phyloP scores from a whole-genome alignment of 805 yeast species.

The Deakozyma indianensis region DNA sequence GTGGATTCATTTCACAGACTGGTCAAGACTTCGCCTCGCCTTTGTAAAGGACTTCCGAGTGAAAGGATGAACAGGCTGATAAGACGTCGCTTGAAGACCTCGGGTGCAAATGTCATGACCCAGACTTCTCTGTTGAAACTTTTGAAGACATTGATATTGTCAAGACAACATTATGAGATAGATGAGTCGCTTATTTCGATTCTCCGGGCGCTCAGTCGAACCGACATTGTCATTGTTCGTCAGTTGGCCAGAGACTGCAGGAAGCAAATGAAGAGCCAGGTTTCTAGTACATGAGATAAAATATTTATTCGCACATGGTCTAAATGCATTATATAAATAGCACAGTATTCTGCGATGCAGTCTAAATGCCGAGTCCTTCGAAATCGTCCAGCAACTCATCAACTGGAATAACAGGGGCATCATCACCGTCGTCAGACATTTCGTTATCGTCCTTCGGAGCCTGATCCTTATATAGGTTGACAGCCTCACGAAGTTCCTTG shows the following conservation, averaged over 20 bases:
- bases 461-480: slow-evolving; percentile 62
- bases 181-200: not conserved
- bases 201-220: not conserved
- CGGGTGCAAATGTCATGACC: not conserved
- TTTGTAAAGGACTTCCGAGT: not conserved
- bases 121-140: not conserved
- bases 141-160: not conserved
- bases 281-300: not conserved
- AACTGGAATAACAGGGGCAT: slow-evolving; percentile 76
- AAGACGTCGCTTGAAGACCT: not conserved
- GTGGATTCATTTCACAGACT: not conserved
- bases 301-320: not conserved
- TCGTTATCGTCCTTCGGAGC: slow-evolving; percentile 19
- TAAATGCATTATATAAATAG: too few species aligned
- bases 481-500: slow-evolving; percentile 78
- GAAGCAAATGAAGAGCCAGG: not conserved
- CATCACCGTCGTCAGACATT: slow-evolving; percentile 48
- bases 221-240: not conserved
- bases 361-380: slow-evolving; percentile 61
- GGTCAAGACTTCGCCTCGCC: not conserved
- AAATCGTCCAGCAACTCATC: slow-evolving; percentile 91
- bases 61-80: not conserved
- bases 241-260: not conserved
- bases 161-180: not conserved
- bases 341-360: too few species aligned